Evolutionary conservation across 768 basidiomycete species (phyloP).

Genomic region (Leccinum sublutescens): DNA sequence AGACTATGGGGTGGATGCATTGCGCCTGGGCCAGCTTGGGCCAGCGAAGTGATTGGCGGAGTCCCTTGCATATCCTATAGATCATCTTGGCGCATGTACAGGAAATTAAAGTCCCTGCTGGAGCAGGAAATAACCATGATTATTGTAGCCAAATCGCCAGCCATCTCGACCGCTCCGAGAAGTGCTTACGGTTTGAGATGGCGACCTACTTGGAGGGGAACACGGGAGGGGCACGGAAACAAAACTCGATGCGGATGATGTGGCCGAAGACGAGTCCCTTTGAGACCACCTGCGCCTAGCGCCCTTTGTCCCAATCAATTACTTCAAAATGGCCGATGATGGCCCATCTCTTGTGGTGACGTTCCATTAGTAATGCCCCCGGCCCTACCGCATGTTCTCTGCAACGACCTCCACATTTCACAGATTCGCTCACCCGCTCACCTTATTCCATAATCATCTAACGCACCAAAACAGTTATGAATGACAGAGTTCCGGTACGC

Average conservation of each 20-base stretch:
- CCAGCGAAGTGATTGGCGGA: too few species aligned
- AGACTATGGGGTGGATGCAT: too few species aligned
- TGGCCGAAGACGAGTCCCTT: background rate
- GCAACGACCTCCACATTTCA: background rate
- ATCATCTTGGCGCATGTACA: background rate
- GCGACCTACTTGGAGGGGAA: background rate
- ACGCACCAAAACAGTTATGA: too few species aligned
- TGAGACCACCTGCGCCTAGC: background rate
- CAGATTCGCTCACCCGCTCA: background rate
- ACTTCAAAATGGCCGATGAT: background rate
- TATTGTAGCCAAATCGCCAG: background rate
- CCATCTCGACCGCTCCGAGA: background rate
- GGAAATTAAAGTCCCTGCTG: background rate
- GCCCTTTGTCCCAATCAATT: background rate
- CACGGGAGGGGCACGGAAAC: background rate
- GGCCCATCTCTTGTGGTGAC: background rate
- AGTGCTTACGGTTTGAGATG: background rate
- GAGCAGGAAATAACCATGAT: background rate
- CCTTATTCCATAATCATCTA: background rate
- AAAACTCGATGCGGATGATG: background rate
- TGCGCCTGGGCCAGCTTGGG: too few species aligned
- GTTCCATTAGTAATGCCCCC: background rate
- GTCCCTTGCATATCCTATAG: background rate
- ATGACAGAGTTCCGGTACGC: too few species aligned
- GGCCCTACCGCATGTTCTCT: background rate